A percentile compares a stretch with the other conserved stretches of the same genome.
These are phyloP conservation scores for Sugiyamaella pinicola DNA, from an alignment of 1,139 yeast genomes.

Conservation along the genomic window DNA sequence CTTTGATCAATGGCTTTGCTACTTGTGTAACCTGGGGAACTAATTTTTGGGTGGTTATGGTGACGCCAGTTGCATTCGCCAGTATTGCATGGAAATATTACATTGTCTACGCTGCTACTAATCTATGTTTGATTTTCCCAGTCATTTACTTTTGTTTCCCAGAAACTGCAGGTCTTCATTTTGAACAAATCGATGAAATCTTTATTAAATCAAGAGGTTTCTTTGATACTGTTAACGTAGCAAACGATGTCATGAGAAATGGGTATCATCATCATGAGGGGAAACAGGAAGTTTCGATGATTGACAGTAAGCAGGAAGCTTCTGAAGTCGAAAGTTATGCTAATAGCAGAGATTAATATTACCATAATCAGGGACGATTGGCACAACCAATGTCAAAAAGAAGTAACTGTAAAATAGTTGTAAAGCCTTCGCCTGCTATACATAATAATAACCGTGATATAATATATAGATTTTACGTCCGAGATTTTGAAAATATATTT, in stretches of 20 bases:
- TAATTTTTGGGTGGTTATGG: constrained; percentile 48
- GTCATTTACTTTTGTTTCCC: constrained; percentile 50
- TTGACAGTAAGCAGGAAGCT: constrained; percentile 1
- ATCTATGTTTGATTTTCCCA: constrained; percentile 34
- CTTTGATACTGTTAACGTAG: constrained; percentile 24
- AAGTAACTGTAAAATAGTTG: too few species aligned
- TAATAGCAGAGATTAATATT: not conserved
- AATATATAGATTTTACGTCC: too few species aligned
- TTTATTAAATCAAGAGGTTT: constrained; percentile 34
- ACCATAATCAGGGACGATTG: too few species aligned
- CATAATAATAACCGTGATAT: too few species aligned
- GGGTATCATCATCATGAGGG: constrained; percentile 1
- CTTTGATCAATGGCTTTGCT: constrained; percentile 55
- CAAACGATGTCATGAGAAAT: not conserved
- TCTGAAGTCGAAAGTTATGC: constrained; percentile 4
- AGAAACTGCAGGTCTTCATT: constrained; percentile 46
- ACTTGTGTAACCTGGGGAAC: constrained; percentile 48
- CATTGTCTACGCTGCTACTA: constrained; percentile 42
- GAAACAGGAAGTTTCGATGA: not conserved
- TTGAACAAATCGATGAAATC: constrained; percentile 52
- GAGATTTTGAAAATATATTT: too few species aligned
- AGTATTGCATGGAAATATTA: constrained; percentile 43
- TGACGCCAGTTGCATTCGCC: constrained; percentile 47
- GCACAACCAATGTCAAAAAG: too few species aligned
- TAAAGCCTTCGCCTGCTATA: too few species aligned